Conservation (phyloP, 2,329 filamentous ascomycete genomes). For the Fusarium sp. region DNA sequence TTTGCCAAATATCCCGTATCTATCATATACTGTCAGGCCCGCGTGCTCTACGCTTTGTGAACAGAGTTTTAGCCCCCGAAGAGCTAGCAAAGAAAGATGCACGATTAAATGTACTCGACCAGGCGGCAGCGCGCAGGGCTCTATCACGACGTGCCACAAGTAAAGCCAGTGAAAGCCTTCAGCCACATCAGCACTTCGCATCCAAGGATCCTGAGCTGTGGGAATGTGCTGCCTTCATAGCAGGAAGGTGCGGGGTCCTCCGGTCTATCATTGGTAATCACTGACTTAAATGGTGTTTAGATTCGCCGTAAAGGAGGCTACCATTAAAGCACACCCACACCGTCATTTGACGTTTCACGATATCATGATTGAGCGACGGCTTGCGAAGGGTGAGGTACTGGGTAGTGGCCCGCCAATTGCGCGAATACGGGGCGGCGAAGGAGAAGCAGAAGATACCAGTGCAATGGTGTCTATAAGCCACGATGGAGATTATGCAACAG, state of each 20-base stretch:
- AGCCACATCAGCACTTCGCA: not conserved
- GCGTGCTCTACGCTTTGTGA: conserved; percentile 56
- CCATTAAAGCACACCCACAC: conserved; percentile 75
- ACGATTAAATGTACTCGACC: conserved; percentile 26
- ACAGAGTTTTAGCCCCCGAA: conserved; percentile 56
- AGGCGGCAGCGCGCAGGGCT: not conserved
- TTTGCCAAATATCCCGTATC: conserved; percentile 76
- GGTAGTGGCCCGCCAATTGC: conserved; percentile 57
- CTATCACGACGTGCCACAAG: not conserved
- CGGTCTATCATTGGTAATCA: not conserved
- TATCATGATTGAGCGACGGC: conserved; percentile 57
- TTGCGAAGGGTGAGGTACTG: conserved; percentile 37
- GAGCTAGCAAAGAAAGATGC: conserved; percentile 41
- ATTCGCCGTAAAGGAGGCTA: conserved; percentile 79
- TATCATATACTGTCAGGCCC: conserved; percentile 61
- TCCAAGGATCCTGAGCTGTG: conserved; percentile 43
- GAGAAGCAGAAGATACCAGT: conserved; percentile 55
- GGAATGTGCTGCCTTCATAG: conserved; percentile 49
- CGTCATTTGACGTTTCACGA: conserved; percentile 69
- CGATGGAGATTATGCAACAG: conserved; percentile 83
- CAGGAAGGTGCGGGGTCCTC: conserved; percentile 45
- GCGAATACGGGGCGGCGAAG: conserved; percentile 49
- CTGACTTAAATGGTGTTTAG: conserved; percentile 46
- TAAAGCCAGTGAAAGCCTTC: not conserved
- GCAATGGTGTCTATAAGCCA: conserved; percentile 86